Evolutionary conservation across 169 alveolate species (phyloP), one percentile per base, ranked within the genome.

Genomic region (Hepatocystis sp.): DNA sequence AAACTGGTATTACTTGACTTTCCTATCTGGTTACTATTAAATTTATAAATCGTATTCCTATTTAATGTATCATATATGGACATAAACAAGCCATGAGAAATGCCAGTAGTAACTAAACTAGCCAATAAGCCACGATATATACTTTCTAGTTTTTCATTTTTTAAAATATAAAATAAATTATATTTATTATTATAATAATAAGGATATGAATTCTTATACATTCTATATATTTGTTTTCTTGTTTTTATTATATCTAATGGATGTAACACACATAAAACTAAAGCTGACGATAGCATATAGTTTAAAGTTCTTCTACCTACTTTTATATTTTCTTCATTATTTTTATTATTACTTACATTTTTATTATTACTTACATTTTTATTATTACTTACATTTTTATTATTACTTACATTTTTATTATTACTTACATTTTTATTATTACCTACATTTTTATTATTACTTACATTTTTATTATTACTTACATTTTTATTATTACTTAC

Each of bases 181-280:
- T 76, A 76, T 52, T 58, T 76, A 40, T 76, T 76, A 49, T 76
- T 76, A 58, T 76, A 76, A 52, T 76, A 76, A 76, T 76, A 76
- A 17, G 88, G 88, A 39, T 76, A 76, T 11, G 88, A 76, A 27
- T 76, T 76, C 39, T 76, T 76, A 64, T 76, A 76, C 15, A 76
- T 64, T 76, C 28, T 58, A 51, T 76, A 76, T 76, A 76, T 76
- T 42, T 76, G 88, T 40, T 76, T 76, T 39, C 88, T 44, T 32
- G 88, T 76, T 47, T 52, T 76, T 76, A 76, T 76, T 11, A 51
- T 76, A 39, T 76, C 88, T 40, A 76, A 47, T 11, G 88, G 88
- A 39, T 76, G 78, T 15, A 76, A 36, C n/a, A 56, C 76, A 36
- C 68, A 76, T 42, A 76, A 76, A 19, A 76, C 63, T 15, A 76